Base-by-base conservation (phyloP, 176 grass and related monocot genomes). In the Phragmites australis region DNA sequence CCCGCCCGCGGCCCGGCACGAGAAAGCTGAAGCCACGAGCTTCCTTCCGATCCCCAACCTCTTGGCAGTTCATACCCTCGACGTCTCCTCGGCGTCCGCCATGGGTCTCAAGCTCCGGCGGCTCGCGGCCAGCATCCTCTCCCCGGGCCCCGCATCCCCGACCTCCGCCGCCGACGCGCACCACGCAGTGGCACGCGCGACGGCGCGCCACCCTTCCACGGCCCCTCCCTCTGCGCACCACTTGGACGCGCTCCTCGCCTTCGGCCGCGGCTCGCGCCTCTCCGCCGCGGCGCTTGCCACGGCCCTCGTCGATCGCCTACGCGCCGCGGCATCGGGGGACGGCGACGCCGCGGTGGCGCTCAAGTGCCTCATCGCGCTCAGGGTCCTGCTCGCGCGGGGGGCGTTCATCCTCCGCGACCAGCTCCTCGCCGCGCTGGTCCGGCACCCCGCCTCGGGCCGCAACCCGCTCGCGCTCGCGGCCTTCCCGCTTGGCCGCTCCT, bases 341-440 rank as follows among this genome's bases (percentile, higher is more conserved):
- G 84, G 85, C 0, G 81, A 97, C 85, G 79, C 94, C 32, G 44
- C 87, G 30, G 94, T 94, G 19, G 91, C 91, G 0, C 82, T 97
- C 79, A 97, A 97, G 83, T 94, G 84, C 60, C 94, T 97, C 55
- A 82, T 97, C 16, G 40, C 75, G 39, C 78, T 97, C 78, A 52
- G 90, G 47, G 17, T 85, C 26, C 91, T 97, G 53, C 84, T 97
- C 62, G 55, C 59, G 47, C 76, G 70, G 13, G 91, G 91, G 23
- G 65, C 89, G 10, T 97, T 97, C 89, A 97, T 94, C 82, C 85
- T 97, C 53, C 91, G 88, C 50, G 94, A 97, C 78, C 94, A 97
- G 87, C 80, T 97, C 70, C 60, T 90, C 5, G 74, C 82, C 4
- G 64, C 80, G 21, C 90, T 94, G 49, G 41, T 57, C 48, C 89